These are phyloP conservation scores for Maudiozyma bulderi DNA, from an alignment of 805 yeast genomes.

Conservation along the genomic window DNA sequence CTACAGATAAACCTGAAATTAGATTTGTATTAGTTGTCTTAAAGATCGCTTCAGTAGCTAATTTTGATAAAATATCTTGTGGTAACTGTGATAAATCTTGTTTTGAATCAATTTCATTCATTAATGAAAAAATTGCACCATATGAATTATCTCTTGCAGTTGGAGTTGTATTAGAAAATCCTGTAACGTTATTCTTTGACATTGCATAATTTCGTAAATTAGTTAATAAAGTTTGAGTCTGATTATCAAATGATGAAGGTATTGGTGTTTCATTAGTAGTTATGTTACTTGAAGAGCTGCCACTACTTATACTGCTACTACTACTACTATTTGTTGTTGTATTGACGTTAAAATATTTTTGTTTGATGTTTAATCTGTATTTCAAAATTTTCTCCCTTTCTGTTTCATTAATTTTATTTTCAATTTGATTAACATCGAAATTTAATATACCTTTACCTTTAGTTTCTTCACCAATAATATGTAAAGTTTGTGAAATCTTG, in stretches of 20 bases:
- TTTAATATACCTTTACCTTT: constrained; percentile 28
- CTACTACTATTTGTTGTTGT: not conserved
- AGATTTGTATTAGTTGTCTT: constrained; percentile 44
- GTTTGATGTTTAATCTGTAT: constrained; percentile 3
- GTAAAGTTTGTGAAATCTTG: constrained; percentile 28
- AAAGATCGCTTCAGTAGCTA: constrained; percentile 61
- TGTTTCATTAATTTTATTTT: constrained; percentile 17
- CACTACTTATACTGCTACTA: not conserved
- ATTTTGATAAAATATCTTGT: constrained; percentile 46
- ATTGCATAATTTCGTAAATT: constrained; percentile 23
- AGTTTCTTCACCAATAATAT: constrained; percentile 29
- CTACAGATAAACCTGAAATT: constrained; percentile 57
- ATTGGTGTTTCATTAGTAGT: constrained; percentile 1
- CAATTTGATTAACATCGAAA: constrained; percentile 17
- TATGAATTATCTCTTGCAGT: constrained; percentile 39
- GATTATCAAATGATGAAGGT: not conserved
- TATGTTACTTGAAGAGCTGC: not conserved
- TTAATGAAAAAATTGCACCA: constrained; percentile 57
- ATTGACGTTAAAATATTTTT: not conserved
- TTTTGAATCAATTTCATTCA: constrained; percentile 49
- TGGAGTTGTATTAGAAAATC: constrained; percentile 28
- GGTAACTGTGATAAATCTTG: constrained; percentile 65
- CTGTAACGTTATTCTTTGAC: constrained; percentile 15
- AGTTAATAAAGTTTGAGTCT: not conserved
- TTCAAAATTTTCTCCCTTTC: constrained; percentile 15